Evolutionary conservation across 1,284 basidiomycete species (phyloP), one percentile per base, ranked within the genome.

Genomic region (Microbotryomycetes sp.): DNA sequence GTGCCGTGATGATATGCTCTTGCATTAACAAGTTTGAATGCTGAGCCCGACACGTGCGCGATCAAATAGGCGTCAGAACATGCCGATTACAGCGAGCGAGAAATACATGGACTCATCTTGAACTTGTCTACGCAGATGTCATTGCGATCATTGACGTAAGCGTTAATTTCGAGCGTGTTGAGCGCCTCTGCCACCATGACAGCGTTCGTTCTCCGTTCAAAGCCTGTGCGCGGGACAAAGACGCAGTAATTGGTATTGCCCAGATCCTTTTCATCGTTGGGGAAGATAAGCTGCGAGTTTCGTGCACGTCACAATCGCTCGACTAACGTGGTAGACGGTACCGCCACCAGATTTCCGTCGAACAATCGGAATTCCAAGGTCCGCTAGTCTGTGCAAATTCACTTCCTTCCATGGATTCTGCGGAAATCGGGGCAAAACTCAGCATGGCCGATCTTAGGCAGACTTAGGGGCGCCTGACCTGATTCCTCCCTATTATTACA

Each of bases 171-270:
- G 18, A 96, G 77, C 6, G 83, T 77, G n/a, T 83, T 81, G 9
- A 98, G 82, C 1, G 93, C 92, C 11, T 83, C 79, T 4, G 89
- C 80, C 28, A 96, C 81, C 29, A 97, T 78, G 63, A 86, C 81
- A 0, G 89, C 88, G 0, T 93, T 94, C 13, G 79, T 82, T 31
- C 83, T 80, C 45, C 93, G 81, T 71, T 94, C 85, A 69, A 99
- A 98, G 0, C 83, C 79, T 1, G 81, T 74, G 6, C 92, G 82
- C 0, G 93, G 86, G 15, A 94, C 80, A 70, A 97, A 91, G 65
- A 99, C 88, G 1, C 91, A 96, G 75, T 92, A 97, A 75, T 98
- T 98, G 3, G 91, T 92, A 75, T 99, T 99, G 28, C 96, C 96
- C 23, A 90, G 77, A 73, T 99, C 96, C 91, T 97, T 74, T 21